Base-by-base conservation (phyloP, 2,329 filamentous ascomycete genomes). In the Emmonsiellopsis sp. region DNA sequence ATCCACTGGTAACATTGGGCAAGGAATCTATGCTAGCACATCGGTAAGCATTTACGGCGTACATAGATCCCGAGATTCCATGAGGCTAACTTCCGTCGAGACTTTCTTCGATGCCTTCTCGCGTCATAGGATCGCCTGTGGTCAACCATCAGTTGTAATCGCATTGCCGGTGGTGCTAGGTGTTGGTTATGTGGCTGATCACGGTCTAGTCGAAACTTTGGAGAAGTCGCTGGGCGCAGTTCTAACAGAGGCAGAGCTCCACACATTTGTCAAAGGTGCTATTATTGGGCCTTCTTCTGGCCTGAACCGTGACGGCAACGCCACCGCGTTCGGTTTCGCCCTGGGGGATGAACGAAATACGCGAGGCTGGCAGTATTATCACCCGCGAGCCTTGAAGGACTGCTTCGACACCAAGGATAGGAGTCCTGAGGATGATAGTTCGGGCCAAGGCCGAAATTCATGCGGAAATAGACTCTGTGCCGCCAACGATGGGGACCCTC, bases 131-230 rank as follows among this genome's bases (percentile, higher is more conserved):
- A 56, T 43, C 33, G 42, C 50, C 10, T 44, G 39, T 2, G 59
- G 57, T 6, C 52, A 51, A 43, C 49, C 51, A 40, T 55, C 58
- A 5, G 56, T 58, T 32, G 32, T 39, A 39, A 31, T 60, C 27
- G 46, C 51, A 11, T 45, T 61, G 13, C 58, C 58, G 6, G 52
- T 60, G n/a, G 58, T 60, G n/a, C 44, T 57, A 5, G 59, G 55
- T 21, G 58, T 61, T 21, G 59, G 59, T 11, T 59, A 57, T 42
- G 56, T 57, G 14, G 56, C 55, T 1, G 53, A 54, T 9, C 51
- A 52, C 47, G 43, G 56, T 47, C 27, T 60, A 4, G 40, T 37
- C 37, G 49, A 53, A 9, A 11, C 48, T 6, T 42, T 51, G 36
- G 2, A 32, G 31, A 31, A 27, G 13, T 10, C 49, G 6, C 34